Base-by-base conservation (phyloP, 257 asterid species). In the Przewalskia tangutica region DNA sequence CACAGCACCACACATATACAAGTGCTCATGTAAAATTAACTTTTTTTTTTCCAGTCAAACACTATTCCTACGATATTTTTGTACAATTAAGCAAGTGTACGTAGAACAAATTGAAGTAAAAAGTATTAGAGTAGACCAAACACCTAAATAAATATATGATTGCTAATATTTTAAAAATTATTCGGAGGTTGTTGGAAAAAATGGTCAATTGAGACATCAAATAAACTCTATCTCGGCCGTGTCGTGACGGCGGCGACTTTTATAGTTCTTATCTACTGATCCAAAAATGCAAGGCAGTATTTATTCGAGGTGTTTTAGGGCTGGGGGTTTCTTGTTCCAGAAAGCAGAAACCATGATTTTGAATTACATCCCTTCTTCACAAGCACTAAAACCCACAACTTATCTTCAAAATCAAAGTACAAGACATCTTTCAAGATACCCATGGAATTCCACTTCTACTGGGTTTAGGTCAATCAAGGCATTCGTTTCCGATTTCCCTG, bases 401-500 rank as follows among this genome's bases (percentile, higher is more conserved):
- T 77, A 71, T 63, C 79, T 82, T 34, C 51, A 44, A 54, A 34
- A 64, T 62, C 82, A 58, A 77, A 81, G 58, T 46, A 82, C 89
- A 11, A 87, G 91, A 54, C 88, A 80, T 73, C 89, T 89, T 50
- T 81, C 90, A 3, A 42, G 68, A 84, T 88, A 81, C 77, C 87
- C 86, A 17, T 88, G 95, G 96, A 83, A 68, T 81, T 58, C 93
- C 54, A 80, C 86, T 81, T 85, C 93, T 27, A 81, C 77, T 79
- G 67, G 84, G 38, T 83, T 86, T 81, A 85, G 66, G 77, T 88
- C 42, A 27, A n/a, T 91, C 86, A 91, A 89, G 73, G 93, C 92
- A 48, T 94, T 95, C 89, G 88, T 91, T 73, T 89, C 93, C n/a
- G 91, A 92, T 77, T 85, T 87, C 68, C 88, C 98, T 54, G 55